A percentile compares a stretch with the other conserved stretches of the same genome.
These are phyloP conservation scores for Salvia splendens DNA, from an alignment of 257 asterid genomes.

Conservation along the genomic window DNA sequence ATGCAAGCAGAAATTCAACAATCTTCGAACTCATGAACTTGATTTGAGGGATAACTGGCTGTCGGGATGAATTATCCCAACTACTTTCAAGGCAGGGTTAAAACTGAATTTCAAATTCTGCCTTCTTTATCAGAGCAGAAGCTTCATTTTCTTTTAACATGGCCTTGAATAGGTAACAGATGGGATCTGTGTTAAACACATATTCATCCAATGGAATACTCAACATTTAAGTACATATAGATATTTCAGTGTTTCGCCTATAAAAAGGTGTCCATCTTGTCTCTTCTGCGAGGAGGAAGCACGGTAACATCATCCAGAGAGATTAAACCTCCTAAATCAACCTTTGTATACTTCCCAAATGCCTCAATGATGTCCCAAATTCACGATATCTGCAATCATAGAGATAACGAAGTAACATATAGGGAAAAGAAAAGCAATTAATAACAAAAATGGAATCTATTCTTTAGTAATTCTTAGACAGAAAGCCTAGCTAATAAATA, in stretches of 20 bases:
- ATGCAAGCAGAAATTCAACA: constrained; percentile 25
- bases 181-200: constrained; percentile 95
- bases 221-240: too few relatives aligned
- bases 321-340: constrained; percentile 85
- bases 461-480: too few relatives aligned
- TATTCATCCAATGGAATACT: constrained; percentile 86
- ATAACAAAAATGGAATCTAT: neutral
- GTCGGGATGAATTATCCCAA: constrained; percentile 28
- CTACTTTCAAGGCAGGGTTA: constrained; percentile 16
- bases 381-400: constrained; percentile 75
- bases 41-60: constrained; percentile 19
- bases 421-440: constrained; percentile 5
- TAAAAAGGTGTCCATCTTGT: constrained; percentile 95
- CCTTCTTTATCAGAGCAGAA: constrained; percentile 20
- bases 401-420: constrained; percentile 13
- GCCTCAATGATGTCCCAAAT: constrained; percentile 92
- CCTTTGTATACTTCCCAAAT: constrained; percentile 80
- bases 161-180: constrained; percentile 73
- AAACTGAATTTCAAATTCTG: constrained; percentile 20
- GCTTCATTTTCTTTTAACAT: constrained; percentile 42
- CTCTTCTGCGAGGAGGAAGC: constrained; percentile 77
- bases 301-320: constrained; percentile 84
- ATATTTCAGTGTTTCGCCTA: constrained; percentile 92
- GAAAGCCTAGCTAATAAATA: neutral
- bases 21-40: constrained; percentile 29